Evolutionary conservation across 148 eudicot genomes (phyloP).

Genomic region (Euryodendron excelsum): DNA sequence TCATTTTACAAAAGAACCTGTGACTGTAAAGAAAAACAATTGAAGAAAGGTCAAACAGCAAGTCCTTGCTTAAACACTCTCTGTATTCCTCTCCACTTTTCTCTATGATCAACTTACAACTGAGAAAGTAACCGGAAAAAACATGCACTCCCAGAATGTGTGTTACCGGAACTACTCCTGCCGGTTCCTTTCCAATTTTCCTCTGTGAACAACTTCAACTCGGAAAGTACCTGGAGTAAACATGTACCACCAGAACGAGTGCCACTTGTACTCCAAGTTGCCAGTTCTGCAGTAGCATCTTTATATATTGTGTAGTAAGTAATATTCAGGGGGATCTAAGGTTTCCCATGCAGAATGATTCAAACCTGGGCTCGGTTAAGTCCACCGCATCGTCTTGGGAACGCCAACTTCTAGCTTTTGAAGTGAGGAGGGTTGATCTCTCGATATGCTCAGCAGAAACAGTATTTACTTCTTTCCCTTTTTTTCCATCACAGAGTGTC

Average conservation of each 20-base stretch:
- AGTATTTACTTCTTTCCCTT: conserved; percentile 25
- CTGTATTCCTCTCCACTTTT: neutral
- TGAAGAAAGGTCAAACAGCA: too few relatives aligned
- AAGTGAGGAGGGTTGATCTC: conserved; percentile 32
- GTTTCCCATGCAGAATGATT: conserved; percentile 53
- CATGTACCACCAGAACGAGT: neutral
- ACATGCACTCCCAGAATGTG: neutral
- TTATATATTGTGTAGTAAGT: neutral
- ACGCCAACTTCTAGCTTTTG: conserved; percentile 25
- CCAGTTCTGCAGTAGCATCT: conserved; percentile 20
- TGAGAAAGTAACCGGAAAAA: too few relatives aligned
- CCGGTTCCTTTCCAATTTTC: neutral
- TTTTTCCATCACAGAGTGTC: conserved; percentile 27
- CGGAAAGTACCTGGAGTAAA: neutral
- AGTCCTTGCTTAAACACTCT: too few relatives aligned
- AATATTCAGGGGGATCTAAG: conserved; percentile 12
- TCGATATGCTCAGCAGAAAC: conserved; percentile 32
- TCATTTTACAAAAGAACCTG: neutral
- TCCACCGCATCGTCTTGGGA: conserved; percentile 50
- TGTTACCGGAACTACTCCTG: neutral
- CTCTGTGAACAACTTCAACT: neutral
- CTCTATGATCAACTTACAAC: neutral
- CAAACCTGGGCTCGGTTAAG: conserved; percentile 67
- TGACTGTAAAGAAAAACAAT: neutral
- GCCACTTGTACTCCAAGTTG: conserved; percentile 19